Evolutionary conservation across 106 monocot genomes (phyloP).

Genomic region (Agapanthus africanus): DNA sequence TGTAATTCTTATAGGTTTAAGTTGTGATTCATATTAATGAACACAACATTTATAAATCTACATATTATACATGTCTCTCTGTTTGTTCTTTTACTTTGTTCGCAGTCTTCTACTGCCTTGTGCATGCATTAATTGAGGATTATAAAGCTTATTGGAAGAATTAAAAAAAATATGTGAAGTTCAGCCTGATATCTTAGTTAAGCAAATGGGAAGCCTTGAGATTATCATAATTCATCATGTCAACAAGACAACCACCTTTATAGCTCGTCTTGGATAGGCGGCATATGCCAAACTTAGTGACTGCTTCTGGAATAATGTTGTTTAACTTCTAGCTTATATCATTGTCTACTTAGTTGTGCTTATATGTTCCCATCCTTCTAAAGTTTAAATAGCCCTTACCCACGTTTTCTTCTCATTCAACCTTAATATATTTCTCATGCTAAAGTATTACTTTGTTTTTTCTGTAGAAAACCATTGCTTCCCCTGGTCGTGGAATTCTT

Average conservation of each 20-base stretch:
- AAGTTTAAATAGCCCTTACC: neutral
- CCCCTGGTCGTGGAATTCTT: constrained; percentile 87
- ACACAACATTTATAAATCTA: neutral
- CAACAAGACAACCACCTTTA: neutral
- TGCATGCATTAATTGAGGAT: neutral
- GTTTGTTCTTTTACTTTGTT: neutral
- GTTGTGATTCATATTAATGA: no score
- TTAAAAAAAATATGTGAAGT: neutral
- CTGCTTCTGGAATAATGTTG: neutral
- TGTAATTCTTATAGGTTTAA: no score
- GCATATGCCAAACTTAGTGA: neutral
- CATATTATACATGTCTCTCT: neutral
- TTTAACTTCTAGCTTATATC: neutral
- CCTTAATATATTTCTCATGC: no score
- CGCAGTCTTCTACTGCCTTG: neutral
- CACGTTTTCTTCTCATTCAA: neutral
- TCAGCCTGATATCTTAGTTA: neutral
- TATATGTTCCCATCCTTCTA: neutral
- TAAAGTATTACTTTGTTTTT: no score
- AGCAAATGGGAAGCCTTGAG: neutral
- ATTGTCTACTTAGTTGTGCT: neutral
- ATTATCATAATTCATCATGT: neutral
- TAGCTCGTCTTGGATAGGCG: no score
- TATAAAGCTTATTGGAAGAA: neutral
- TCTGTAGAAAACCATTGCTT: constrained; percentile 78